These are phyloP conservation scores for Lasiodiplodia hormozganensis DNA, from an alignment of 2,329 filamentous ascomycete genomes.

Conservation along the genomic window DNA sequence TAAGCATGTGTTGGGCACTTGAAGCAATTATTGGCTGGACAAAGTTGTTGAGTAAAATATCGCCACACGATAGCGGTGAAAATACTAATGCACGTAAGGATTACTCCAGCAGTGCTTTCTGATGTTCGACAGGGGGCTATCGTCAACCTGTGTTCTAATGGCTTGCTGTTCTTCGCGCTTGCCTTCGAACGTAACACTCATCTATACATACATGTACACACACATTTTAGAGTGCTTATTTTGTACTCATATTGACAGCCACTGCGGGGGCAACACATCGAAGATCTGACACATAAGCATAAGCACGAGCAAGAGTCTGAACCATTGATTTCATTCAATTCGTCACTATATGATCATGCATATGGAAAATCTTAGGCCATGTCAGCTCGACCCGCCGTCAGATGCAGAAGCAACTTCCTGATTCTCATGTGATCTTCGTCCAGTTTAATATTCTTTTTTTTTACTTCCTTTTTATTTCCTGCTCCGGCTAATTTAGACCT, in stretches of 20 bases:
- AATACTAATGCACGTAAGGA: too few relatives aligned
- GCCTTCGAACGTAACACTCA: too few relatives aligned
- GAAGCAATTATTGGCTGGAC: too few relatives aligned
- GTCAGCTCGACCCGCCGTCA: neutral
- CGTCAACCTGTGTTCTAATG: too few relatives aligned
- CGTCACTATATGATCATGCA: constrained; percentile 4
- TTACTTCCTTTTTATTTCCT: neutral
- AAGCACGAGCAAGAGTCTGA: neutral
- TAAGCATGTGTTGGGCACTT: too few relatives aligned
- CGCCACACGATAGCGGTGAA: too few relatives aligned
- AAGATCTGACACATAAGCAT: neutral
- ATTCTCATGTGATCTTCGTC: neutral
- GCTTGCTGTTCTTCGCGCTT: too few relatives aligned
- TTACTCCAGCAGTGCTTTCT: too few relatives aligned
- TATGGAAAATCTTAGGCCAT: neutral
- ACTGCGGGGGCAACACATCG: neutral
- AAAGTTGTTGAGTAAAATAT: too few relatives aligned
- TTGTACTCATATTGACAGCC: too few relatives aligned
- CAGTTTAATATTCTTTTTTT: neutral
- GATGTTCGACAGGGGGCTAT: too few relatives aligned
- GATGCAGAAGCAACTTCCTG: neutral
- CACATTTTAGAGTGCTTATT: too few relatives aligned
- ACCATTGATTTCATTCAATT: neutral
- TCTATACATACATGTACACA: neutral
- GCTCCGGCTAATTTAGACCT: neutral